Conservation (phyloP, 148 eudicot species). For the Rhododendron ferrugineum region DNA sequence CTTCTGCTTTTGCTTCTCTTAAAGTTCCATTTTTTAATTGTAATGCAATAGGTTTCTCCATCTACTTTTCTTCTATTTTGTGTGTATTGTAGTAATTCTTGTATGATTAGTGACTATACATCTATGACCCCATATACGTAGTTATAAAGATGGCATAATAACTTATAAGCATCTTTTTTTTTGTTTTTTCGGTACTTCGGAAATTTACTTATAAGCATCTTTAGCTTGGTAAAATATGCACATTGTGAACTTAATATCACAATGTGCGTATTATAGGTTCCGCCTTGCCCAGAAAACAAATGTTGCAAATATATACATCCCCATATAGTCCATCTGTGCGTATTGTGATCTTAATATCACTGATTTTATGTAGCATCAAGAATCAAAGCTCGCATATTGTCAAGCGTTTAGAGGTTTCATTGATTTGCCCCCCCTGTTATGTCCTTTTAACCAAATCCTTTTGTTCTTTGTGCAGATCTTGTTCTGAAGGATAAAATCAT, state of each 20-base stretch:
- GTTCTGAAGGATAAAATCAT: conserved; percentile 82
- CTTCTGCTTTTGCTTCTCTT: background rate
- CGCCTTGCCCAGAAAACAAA: background rate
- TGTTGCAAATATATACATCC: background rate
- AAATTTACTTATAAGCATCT: background rate
- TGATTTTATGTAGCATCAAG: background rate
- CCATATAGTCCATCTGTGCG: background rate
- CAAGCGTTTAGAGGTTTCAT: background rate
- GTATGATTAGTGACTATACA: background rate
- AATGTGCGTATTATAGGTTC: background rate
- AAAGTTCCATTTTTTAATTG: background rate
- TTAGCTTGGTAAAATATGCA: background rate
- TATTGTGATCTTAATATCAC: background rate
- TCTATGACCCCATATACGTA: too few relatives aligned
- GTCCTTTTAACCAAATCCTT: background rate
- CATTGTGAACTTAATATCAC: too few relatives aligned
- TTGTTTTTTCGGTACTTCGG: too few relatives aligned
- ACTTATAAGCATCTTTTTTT: background rate
- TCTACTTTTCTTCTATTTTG: too few relatives aligned
- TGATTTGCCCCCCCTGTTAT: background rate
- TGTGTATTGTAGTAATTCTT: too few relatives aligned
- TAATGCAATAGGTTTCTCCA: background rate
- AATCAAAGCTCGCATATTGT: background rate
- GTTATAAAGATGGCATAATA: background rate
- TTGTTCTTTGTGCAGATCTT: conserved; percentile 50